Conservation (phyloP, 179 eudicot genomes). For the Actinidia arguta region DNA sequence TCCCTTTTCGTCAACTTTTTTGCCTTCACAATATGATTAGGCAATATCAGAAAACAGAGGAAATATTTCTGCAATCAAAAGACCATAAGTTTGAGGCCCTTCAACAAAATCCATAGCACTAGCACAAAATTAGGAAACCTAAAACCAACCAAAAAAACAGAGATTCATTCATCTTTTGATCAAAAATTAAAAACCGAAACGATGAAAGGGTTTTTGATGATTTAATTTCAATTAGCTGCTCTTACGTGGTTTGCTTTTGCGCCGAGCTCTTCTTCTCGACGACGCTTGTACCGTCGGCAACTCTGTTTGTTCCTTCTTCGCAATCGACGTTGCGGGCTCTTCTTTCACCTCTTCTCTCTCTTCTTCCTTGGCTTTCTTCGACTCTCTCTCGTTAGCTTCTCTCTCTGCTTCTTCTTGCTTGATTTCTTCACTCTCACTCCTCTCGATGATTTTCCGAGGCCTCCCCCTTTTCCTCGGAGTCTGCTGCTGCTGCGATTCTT, state of each 20-base stretch:
- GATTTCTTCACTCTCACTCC: conserved; percentile 22
- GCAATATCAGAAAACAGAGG: not conserved
- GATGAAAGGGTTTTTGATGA: not conserved
- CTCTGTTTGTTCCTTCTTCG: not conserved
- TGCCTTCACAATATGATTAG: not conserved
- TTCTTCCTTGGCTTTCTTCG: conserved; percentile 22
- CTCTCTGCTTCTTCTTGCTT: conserved; percentile 9
- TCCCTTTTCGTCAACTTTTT: too few species aligned
- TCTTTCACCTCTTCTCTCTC: not conserved
- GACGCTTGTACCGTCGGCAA: conserved; percentile 13
- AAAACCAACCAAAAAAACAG: not conserved
- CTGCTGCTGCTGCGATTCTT: too few species aligned
- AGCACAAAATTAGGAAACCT: not conserved
- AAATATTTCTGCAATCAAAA: conserved; percentile 12
- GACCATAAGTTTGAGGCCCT: not conserved
- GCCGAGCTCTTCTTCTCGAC: conserved; percentile 25
- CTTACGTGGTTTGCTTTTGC: conserved; percentile 50
- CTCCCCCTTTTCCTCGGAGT: conserved; percentile 41
- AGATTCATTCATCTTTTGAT: conserved; percentile 6
- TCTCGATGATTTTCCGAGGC: conserved; percentile 35
- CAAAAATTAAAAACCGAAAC: not conserved
- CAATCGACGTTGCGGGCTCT: not conserved
- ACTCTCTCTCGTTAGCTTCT: not conserved
- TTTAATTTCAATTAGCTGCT: conserved; percentile 26
- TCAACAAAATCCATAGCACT: not conserved